Percentiles rank a stretch among this genome's conserved stretches.
These are phyloP conservation scores for Chenopodium quinoa DNA, from an alignment of 148 eudicot species.

Conservation along the genomic window DNA sequence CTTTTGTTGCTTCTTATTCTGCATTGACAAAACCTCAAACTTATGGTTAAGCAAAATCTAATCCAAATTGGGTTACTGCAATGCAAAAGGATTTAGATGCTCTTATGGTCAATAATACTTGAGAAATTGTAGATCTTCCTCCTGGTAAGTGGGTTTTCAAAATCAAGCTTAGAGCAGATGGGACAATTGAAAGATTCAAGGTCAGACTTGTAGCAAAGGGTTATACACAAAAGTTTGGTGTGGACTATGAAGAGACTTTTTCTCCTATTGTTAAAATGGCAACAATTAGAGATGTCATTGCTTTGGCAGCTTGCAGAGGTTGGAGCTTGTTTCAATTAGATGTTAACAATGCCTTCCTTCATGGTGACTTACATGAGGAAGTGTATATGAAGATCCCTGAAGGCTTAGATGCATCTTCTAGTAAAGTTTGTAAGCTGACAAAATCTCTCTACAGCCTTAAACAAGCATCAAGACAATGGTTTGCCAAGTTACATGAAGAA, in stretches of 20 bases:
- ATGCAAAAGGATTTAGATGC: not conserved
- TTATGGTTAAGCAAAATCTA: not conserved
- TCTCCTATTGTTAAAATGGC: not conserved
- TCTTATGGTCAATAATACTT: not conserved
- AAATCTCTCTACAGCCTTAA: not conserved
- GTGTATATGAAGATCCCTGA: not conserved
- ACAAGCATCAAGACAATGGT: not conserved
- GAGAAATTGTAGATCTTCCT: not conserved
- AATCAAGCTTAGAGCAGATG: not conserved
- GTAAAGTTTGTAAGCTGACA: not conserved
- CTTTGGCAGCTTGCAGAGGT: not conserved
- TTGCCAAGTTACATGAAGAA: not conserved
- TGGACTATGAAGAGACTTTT: not conserved
- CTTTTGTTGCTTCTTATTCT: too few relatives aligned
- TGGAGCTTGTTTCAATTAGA: not conserved
- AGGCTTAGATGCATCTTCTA: not conserved
- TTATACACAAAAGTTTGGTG: not conserved
- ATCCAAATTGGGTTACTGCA: not conserved
- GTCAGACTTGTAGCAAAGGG: not conserved
- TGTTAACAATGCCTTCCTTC: not conserved
- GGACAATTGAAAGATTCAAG: not conserved
- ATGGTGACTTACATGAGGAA: not conserved
- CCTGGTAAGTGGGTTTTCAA: not conserved
- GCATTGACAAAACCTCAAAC: not conserved
- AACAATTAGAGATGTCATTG: not conserved